Evolutionary conservation across 1,284 basidiomycete species (phyloP).

Genomic region (Leccinum pachyderme): DNA sequence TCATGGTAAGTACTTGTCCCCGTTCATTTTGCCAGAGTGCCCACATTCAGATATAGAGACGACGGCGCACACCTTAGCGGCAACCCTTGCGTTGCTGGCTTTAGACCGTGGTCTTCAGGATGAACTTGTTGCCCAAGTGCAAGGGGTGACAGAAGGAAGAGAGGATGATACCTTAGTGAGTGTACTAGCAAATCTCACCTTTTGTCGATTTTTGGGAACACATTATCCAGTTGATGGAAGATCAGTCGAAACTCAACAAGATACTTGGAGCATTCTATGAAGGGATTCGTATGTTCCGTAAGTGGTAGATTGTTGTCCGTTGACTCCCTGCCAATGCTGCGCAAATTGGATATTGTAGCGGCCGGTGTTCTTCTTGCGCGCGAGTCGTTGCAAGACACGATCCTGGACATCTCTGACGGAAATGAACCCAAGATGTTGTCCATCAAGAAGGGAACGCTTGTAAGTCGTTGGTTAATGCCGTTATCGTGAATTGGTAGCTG

Average conservation of each 20-base stretch:
- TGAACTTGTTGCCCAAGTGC: constrained; percentile 45
- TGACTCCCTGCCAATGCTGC: constrained; percentile 1
- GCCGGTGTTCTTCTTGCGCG: constrained; percentile 20
- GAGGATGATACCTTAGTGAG: constrained; percentile 41
- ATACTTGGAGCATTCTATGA: constrained; percentile 46
- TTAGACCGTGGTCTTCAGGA: constrained; percentile 46
- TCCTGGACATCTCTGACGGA: constrained; percentile 19
- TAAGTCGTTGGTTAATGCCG: constrained; percentile 6
- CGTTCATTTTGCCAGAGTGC: neutral
- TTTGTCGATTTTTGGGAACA: neutral
- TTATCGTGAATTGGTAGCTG: neutral
- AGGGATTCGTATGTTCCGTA: constrained; percentile 46
- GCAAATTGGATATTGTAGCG: constrained; percentile 11
- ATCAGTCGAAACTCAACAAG: constrained; percentile 45
- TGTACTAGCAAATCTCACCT: neutral
- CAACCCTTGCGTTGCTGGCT: constrained; percentile 45
- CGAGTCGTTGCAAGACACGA: constrained; percentile 22
- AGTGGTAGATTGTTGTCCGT: constrained; percentile 19
- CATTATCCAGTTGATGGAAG: constrained; percentile 38
- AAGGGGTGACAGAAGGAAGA: constrained; percentile 38
- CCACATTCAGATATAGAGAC: constrained; percentile 40
- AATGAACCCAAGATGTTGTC: constrained; percentile 18
- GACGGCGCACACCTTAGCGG: constrained; percentile 47
- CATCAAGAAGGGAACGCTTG: constrained; percentile 32
- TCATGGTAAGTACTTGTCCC: constrained; percentile 41